Evolutionary conservation across 164 flowering plant genomes (phyloP).

Genomic region (Chimonanthus praecox): DNA sequence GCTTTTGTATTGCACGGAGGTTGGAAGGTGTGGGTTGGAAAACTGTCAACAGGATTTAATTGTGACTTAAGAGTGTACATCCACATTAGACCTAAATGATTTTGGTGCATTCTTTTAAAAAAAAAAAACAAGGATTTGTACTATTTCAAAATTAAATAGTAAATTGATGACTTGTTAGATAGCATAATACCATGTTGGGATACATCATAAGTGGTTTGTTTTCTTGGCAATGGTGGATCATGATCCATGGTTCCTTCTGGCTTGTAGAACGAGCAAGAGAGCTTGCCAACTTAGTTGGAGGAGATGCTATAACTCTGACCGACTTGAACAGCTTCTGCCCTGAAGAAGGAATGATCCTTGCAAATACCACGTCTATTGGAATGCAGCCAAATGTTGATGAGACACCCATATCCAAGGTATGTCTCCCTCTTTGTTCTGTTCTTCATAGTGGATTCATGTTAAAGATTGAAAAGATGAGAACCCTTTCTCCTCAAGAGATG

Average conservation of each 20-base stretch:
- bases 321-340: conserved; percentile 62
- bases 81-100: too few relatives aligned
- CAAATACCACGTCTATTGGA: conserved; percentile 93
- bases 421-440: conserved; percentile 7
- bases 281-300: conserved; percentile 76
- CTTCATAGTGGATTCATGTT: background rate
- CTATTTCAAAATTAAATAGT: too few relatives aligned
- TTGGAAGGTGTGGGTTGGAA: too few relatives aligned
- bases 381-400: conserved; percentile 89
- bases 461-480: too few relatives aligned
- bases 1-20: too few relatives aligned
- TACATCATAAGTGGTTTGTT: background rate
- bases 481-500: too few relatives aligned
- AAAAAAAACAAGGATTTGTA: too few relatives aligned
- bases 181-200: too few relatives aligned
- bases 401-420: conserved; percentile 88
- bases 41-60: too few relatives aligned
- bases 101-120: too few relatives aligned
- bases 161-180: too few relatives aligned
- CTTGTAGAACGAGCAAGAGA: conserved; percentile 70
- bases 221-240: background rate
- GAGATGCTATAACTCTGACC: conserved; percentile 62
- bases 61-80: too few relatives aligned
- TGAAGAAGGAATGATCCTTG: conserved; percentile 85
- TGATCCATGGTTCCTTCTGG: conserved; percentile 1